Evolutionary conservation across 2,329 filamentous ascomycete genomes (phyloP).

Genomic region (Penicillium paneum): DNA sequence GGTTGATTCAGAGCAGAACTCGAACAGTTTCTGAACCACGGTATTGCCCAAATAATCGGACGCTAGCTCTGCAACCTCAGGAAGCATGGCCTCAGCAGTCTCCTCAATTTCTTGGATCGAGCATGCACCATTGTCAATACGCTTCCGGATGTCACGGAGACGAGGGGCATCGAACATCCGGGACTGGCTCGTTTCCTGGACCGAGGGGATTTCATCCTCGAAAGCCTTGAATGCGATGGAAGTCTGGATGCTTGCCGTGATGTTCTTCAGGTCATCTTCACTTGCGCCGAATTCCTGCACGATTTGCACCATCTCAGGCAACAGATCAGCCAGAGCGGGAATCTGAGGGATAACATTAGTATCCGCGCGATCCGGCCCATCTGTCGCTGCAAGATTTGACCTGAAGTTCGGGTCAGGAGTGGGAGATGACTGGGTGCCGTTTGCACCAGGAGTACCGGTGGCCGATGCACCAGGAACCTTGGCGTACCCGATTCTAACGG

Average conservation of each 20-base stretch:
- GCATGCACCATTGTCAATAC: conserved; percentile 92
- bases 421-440: conserved; percentile 82
- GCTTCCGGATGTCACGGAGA: conserved; percentile 91
- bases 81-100: conserved; percentile 89
- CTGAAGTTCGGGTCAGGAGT: conserved; percentile 77
- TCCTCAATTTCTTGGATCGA: conserved; percentile 84
- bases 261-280: conserved; percentile 70
- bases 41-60: conserved; percentile 98
- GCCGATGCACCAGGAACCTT: conserved; percentile 85
- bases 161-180: conserved; percentile 91
- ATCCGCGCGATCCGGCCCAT: conserved; percentile 31
- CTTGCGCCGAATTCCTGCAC: conserved; percentile 84
- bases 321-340: conserved; percentile 72
- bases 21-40: conserved; percentile 98
- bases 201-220: conserved; percentile 78
- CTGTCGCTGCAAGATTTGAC: conserved; percentile 24
- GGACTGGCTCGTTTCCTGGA: conserved; percentile 83
- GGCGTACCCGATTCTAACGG: conserved; percentile 93
- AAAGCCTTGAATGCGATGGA: conserved; percentile 73
- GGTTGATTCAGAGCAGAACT: conserved; percentile 85
- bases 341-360: conserved; percentile 52
- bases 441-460: conserved; percentile 78
- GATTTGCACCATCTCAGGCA: conserved; percentile 78
- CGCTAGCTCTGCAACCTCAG: conserved; percentile 89
- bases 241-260: conserved; percentile 69